A percentile compares a stretch with the other conserved stretches of the same genome.
Conservation (phyloP, 495 filamentous ascomycete species). For the Aspergillus leporis region DNA sequence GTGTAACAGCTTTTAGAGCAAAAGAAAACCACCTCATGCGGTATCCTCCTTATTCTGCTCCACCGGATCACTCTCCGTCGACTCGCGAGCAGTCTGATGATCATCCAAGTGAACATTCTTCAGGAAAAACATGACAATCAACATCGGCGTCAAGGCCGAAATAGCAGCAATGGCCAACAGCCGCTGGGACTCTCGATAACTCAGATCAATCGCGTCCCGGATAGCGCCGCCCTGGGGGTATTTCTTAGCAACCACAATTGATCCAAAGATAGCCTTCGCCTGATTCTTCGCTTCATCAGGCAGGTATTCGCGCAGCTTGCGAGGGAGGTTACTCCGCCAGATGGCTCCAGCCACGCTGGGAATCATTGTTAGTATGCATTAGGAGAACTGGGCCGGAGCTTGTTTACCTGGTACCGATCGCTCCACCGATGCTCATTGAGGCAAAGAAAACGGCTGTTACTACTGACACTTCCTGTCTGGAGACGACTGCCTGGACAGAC, state of each 20-base stretch:
- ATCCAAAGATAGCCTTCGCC: slow-evolving; percentile 23
- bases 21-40: no score
- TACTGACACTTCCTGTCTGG: slow-evolving; percentile 25
- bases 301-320: slow-evolving; percentile 19
- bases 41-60: not conserved
- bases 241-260: slow-evolving; percentile 21
- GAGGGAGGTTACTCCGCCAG: slow-evolving; percentile 27
- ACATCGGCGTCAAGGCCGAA: slow-evolving; percentile 21
- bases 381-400: no score
- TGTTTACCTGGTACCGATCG: slow-evolving; percentile 26
- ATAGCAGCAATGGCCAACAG: slow-evolving; percentile 23
- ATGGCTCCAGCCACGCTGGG: slow-evolving; percentile 29
- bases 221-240: slow-evolving; percentile 20
- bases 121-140: slow-evolving; percentile 27
- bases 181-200: slow-evolving; percentile 25
- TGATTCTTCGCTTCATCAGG: slow-evolving; percentile 22
- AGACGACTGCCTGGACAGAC: slow-evolving; percentile 24
- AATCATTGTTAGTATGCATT: not conserved
- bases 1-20: no score
- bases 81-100: not conserved
- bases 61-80: not conserved
- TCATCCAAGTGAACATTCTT: slow-evolving; percentile 24
- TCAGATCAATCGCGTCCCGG: slow-evolving; percentile 23
- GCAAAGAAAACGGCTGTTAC: slow-evolving; percentile 29
- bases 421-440: slow-evolving; percentile 28